phyloP scores from a whole-genome alignment of 2,329 filamentous ascomycete species.

The Tolypocladium nubicola region DNA sequence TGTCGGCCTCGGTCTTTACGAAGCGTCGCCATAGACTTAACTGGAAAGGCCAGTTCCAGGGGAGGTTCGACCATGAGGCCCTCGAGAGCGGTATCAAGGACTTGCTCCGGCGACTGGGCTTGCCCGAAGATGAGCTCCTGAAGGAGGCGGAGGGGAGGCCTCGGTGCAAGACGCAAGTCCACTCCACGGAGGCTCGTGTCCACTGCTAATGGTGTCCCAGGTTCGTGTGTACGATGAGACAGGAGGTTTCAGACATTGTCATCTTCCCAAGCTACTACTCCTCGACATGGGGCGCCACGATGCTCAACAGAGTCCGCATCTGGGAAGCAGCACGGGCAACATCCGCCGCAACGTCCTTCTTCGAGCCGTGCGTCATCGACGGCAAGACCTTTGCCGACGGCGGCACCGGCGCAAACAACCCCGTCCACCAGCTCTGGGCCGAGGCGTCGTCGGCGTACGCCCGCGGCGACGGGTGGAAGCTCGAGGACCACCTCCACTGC shows the following conservation, averaged over 20 bases:
- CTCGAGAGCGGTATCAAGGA: neutral
- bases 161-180: neutral
- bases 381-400: neutral
- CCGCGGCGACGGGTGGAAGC: neutral
- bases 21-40: neutral
- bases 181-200: too few relatives aligned
- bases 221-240: neutral
- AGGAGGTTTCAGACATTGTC: neutral
- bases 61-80: neutral
- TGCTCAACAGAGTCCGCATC: neutral
- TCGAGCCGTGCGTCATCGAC: constrained; percentile 1
- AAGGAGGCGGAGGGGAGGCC: neutral
- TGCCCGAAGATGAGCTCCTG: neutral
- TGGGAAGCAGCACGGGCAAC: constrained; percentile 8
- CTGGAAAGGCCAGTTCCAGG: neutral
- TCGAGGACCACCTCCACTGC: neutral
- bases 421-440: neutral
- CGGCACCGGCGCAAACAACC: constrained; percentile 3
- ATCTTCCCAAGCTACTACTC: neutral
- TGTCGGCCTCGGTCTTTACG: neutral
- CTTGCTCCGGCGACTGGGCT: neutral
- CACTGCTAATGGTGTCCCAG: neutral
- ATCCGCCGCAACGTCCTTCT: constrained; percentile 8
- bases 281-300: neutral
- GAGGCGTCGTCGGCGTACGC: neutral